Conservation (phyloP, 2,329 filamentous ascomycete species). For the Paraphaeosphaeria sporulosa region DNA sequence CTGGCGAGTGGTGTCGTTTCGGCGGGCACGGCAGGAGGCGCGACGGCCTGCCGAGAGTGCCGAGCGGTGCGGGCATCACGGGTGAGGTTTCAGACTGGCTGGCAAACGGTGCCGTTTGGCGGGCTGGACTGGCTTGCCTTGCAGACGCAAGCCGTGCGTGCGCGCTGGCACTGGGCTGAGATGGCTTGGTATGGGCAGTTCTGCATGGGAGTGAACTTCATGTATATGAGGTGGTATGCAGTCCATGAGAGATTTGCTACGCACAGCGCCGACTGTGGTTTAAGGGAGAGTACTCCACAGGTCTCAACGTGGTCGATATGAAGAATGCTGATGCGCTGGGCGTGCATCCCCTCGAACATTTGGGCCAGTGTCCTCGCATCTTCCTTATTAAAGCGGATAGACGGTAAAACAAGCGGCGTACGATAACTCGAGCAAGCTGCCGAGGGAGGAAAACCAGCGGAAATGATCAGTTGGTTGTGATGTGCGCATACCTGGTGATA, state of each 20-base stretch:
- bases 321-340: not conserved
- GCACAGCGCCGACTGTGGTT: not conserved
- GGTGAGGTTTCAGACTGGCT: not conserved
- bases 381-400: no score
- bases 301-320: not conserved
- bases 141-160: not conserved
- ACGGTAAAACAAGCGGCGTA: no score
- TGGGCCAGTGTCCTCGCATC: not conserved
- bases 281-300: not conserved
- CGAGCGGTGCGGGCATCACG: not conserved
- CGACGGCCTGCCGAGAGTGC: not conserved
- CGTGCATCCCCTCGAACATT: not conserved
- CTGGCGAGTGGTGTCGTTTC: not conserved
- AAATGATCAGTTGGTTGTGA: no score
- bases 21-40: not conserved
- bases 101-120: no score
- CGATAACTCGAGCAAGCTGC: no score
- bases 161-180: not conserved
- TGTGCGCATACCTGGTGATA: no score
- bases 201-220: not conserved
- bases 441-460: no score
- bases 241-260: not conserved
- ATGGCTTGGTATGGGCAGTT: not conserved
- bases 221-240: not conserved
- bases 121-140: no score